These are phyloP conservation scores for Sordariomycetes sp. DNA, from an alignment of 2,329 filamentous ascomycete species.

Conservation along the genomic window DNA sequence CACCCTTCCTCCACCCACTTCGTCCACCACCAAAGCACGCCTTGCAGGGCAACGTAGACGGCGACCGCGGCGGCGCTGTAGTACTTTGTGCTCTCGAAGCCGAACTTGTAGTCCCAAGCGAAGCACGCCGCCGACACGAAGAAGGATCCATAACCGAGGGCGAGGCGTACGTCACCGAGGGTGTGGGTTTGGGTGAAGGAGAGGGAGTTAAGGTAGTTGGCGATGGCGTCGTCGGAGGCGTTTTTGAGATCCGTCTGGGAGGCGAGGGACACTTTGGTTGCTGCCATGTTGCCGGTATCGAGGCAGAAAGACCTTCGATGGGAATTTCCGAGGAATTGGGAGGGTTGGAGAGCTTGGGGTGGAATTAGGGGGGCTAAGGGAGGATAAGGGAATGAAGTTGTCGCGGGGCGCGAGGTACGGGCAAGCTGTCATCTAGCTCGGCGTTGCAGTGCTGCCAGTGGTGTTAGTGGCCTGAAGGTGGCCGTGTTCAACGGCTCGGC, in stretches of 20 bases:
- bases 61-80: slow-evolving; percentile 74
- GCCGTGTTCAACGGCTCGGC: slow-evolving; percentile 8
- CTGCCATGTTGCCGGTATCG: no score
- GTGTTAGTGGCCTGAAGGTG: no score
- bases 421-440: slow-evolving; percentile 15
- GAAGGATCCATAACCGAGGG: slow-evolving; percentile 76
- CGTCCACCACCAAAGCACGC: slow-evolving; percentile 73
- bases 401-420: slow-evolving; percentile 6
- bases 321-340: no score
- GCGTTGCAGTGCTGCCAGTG: no score
- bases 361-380: not conserved
- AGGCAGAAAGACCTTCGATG: no score
- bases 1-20: slow-evolving; percentile 72
- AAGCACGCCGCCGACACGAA: slow-evolving; percentile 75
- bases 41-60: slow-evolving; percentile 72
- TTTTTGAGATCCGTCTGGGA: slow-evolving; percentile 87
- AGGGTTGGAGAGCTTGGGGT: no score
- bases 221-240: slow-evolving; percentile 88
- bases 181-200: slow-evolving; percentile 75
- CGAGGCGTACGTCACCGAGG: slow-evolving; percentile 74
- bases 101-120: slow-evolving; percentile 82
- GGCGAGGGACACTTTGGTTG: slow-evolving; percentile 51
- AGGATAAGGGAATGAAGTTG: not conserved
- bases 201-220: slow-evolving; percentile 85
- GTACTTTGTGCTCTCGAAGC: slow-evolving; percentile 77